phyloP scores from a whole-genome alignment of 208 protist species.

The Leishmania tropica region DNA sequence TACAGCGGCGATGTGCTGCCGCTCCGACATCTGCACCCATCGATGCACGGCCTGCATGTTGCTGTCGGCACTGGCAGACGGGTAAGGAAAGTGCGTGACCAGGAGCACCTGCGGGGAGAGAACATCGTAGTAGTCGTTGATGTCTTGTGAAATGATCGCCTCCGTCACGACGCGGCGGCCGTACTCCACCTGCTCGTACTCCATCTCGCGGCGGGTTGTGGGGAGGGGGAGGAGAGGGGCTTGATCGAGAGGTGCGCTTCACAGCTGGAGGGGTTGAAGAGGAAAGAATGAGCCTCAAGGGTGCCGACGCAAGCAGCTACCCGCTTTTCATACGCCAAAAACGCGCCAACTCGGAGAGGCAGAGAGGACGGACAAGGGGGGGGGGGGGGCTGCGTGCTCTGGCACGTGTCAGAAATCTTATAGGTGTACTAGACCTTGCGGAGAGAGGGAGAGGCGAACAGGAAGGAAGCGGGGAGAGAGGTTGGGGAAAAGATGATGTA shows the following conservation, averaged over 20 bases:
- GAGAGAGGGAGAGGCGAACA: not conserved
- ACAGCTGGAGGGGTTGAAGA: not conserved
- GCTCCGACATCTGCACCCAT: conserved; percentile 19
- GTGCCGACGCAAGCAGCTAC: not conserved
- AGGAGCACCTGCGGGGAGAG: conserved; percentile 69
- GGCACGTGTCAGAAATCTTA: not conserved
- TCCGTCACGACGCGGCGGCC: conserved; percentile 53
- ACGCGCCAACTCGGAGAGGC: not conserved
- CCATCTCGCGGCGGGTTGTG: conserved; percentile 41
- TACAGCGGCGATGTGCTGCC: conserved; percentile 6
- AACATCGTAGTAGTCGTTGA: conserved; percentile 63
- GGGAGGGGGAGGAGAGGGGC: not conserved
- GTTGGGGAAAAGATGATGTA: not conserved
- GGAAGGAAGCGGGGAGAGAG: not conserved
- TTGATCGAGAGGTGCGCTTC: not conserved
- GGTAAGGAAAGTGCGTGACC: conserved; percentile 76
- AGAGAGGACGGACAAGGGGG: not conserved
- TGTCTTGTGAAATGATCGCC: conserved; percentile 65
- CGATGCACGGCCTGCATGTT: conserved; percentile 25
- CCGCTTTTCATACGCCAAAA: not conserved
- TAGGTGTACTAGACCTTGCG: not conserved
- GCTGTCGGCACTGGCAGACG: conserved; percentile 28
- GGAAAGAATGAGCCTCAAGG: not conserved
- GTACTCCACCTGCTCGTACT: conserved; percentile 87
- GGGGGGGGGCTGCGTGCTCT: not conserved